phyloP scores from a whole-genome alignment of 345 rosid genomes.

The Linum tenue region DNA sequence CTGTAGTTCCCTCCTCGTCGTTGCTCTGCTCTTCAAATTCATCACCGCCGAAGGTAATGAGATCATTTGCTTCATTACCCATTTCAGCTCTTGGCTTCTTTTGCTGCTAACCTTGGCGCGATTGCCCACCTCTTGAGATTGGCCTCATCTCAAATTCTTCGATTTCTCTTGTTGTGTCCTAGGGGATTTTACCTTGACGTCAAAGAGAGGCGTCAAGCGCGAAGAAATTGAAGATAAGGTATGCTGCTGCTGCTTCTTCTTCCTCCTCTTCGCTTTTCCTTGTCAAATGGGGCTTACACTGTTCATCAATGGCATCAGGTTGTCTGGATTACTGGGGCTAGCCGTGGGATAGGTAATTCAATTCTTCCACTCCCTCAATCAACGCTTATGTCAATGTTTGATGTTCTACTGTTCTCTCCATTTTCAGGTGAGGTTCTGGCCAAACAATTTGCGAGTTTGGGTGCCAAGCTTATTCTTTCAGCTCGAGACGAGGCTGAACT shows the following conservation, averaged over 20 bases:
- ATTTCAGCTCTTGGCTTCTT: not conserved
- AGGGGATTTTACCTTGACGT: conserved; percentile 70
- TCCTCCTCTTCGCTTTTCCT: too few relatives aligned
- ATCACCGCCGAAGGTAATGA: conserved; percentile 50
- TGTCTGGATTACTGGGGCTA: conserved; percentile 92
- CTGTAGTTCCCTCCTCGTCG: conserved; percentile 22
- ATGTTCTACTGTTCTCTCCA: conserved; percentile 2
- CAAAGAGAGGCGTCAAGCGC: conserved; percentile 59
- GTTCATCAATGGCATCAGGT: conserved; percentile 33
- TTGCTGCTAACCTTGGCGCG: not conserved
- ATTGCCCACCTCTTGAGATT: not conserved
- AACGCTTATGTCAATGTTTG: not conserved
- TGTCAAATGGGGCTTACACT: not conserved
- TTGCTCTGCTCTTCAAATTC: conserved; percentile 38
- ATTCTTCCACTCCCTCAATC: not conserved
- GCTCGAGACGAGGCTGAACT: conserved; percentile 69
- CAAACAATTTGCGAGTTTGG: conserved; percentile 68
- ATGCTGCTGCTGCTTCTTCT: not conserved
- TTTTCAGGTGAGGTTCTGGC: conserved; percentile 74
- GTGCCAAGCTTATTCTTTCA: conserved; percentile 89
- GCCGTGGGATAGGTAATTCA: conserved; percentile 82
- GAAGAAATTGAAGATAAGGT: conserved; percentile 82
- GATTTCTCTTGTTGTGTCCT: conserved; percentile 2
- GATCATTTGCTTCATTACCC: not conserved
- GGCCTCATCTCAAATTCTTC: not conserved